Conservation (phyloP, 192 early-diverging fungal species). For the Backusella parvicylindrica region DNA sequence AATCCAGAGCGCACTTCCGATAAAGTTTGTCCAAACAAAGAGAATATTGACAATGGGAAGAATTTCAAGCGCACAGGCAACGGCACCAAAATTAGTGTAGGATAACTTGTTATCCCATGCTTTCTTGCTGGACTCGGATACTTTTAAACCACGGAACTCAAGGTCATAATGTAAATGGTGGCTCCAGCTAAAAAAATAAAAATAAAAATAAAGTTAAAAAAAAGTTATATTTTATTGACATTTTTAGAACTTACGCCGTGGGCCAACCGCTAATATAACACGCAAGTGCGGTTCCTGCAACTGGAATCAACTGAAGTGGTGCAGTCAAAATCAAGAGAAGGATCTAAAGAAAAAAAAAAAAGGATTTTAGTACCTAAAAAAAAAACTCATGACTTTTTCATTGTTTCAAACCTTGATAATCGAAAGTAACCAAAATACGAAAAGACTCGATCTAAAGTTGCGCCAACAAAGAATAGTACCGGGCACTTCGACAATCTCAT, state of each 20-base stretch:
- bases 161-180: slow-evolving; percentile 45
- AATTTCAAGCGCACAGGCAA: slow-evolving; percentile 54
- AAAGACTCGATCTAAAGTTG: slow-evolving; percentile 32
- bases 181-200: slow-evolving; percentile 30
- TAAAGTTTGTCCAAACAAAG: slow-evolving; percentile 67
- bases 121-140: slow-evolving; percentile 30
- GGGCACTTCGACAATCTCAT: slow-evolving; percentile 31
- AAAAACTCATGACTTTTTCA: neutral
- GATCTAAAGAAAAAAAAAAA: slow-evolving; percentile 21
- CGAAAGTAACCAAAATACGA: slow-evolving; percentile 34
- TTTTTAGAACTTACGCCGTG: slow-evolving; percentile 17
- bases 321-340: slow-evolving; percentile 50
- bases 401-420: neutral
- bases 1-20: slow-evolving; percentile 62
- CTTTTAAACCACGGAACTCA: slow-evolving; percentile 40
- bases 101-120: slow-evolving; percentile 33
- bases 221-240: neutral
- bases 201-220: neutral
- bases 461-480: slow-evolving; percentile 37
- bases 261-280: slow-evolving; percentile 46
- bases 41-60: slow-evolving; percentile 56
- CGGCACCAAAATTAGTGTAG: slow-evolving; percentile 36
- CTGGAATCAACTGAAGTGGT: slow-evolving; percentile 56
- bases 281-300: slow-evolving; percentile 50
- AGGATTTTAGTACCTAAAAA: neutral